A percentile compares a stretch with the other conserved stretches of the same genome.
Conservation (phyloP, 2,329 filamentous ascomycete species). For the Fusarium sp. region DNA sequence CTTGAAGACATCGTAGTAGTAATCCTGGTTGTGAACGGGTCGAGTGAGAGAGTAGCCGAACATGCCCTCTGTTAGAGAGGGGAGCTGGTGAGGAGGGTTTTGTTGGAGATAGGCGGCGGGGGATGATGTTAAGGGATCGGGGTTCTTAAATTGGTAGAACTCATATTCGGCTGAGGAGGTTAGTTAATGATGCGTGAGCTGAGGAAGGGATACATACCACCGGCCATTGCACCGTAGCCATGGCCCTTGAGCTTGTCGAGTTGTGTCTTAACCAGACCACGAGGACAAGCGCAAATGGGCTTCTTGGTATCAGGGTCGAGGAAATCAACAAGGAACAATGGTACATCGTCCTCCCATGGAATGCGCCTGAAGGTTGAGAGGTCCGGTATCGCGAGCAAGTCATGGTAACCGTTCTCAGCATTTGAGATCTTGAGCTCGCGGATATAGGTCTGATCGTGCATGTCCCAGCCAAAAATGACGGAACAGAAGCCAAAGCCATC, state of each 20-base stretch:
- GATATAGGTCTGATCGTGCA: constrained; percentile 94
- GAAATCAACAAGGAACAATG: constrained; percentile 89
- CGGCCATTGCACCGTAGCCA: constrained; percentile 89
- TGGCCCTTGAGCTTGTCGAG: constrained; percentile 76
- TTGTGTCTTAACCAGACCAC: constrained; percentile 79
- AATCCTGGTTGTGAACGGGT: constrained; percentile 90
- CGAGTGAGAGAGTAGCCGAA: constrained; percentile 93
- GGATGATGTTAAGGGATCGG: constrained; percentile 69
- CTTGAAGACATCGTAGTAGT: constrained; percentile 90
- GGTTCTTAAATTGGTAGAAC: constrained; percentile 90
- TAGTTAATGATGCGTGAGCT: neutral
- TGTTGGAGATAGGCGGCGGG: constrained; percentile 81
- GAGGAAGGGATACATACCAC: constrained; percentile 71
- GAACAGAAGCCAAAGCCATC: constrained; percentile 94
- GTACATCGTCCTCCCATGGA: constrained; percentile 90
- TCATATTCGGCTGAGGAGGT: constrained; percentile 85
- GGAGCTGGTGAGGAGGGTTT: constrained; percentile 81
- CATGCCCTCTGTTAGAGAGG: constrained; percentile 91
- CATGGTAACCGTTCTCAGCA: constrained; percentile 89
- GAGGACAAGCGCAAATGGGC: constrained; percentile 83
- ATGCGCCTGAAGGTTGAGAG: constrained; percentile 84
- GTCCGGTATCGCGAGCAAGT: constrained; percentile 87
- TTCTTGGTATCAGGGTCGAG: constrained; percentile 82
- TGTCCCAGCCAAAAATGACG: constrained; percentile 96
- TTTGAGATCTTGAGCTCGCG: constrained; percentile 90